A percentile compares a stretch with the other conserved stretches of the same genome.
These are phyloP conservation scores for Metschnikowia hibisci DNA, from an alignment of 805 yeast genomes.

Conservation along the genomic window DNA sequence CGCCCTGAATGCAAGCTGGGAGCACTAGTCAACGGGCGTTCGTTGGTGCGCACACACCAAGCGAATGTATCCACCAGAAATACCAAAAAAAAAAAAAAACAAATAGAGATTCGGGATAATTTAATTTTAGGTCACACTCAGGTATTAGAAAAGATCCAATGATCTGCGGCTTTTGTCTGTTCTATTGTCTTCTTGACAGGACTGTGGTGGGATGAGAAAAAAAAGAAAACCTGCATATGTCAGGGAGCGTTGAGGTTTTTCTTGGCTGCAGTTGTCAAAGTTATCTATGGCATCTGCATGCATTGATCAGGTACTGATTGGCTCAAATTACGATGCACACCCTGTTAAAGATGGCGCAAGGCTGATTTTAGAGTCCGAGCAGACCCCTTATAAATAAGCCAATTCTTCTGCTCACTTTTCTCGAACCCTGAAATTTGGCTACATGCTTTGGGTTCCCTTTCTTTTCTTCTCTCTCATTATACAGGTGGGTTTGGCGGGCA, in stretches of 20 bases:
- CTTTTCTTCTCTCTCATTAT: constrained; percentile 5
- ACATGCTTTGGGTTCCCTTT: background rate
- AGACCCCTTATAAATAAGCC: background rate
- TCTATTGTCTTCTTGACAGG: background rate
- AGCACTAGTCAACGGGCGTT: no score
- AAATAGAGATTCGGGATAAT: no score
- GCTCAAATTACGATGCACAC: background rate
- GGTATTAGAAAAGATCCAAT: no score
- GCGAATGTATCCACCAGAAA: no score
- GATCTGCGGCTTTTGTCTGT: background rate
- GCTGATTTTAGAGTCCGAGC: background rate
- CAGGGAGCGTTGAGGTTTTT: background rate
- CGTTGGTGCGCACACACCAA: no score
- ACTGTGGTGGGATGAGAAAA: background rate
- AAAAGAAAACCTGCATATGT: background rate
- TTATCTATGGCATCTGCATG: constrained; percentile 9
- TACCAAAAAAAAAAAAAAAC: no score
- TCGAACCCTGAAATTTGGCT: background rate
- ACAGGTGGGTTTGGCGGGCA: constrained; percentile 7
- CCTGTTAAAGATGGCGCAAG: background rate
- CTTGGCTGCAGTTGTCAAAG: constrained; percentile 3
- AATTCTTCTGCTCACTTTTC: background rate
- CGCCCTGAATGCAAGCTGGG: no score
- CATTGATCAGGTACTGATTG: constrained; percentile 2
- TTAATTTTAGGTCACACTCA: no score